phyloP scores from a whole-genome alignment of 1,284 basidiomycete species.

The Lignosus rhinocerotis region DNA sequence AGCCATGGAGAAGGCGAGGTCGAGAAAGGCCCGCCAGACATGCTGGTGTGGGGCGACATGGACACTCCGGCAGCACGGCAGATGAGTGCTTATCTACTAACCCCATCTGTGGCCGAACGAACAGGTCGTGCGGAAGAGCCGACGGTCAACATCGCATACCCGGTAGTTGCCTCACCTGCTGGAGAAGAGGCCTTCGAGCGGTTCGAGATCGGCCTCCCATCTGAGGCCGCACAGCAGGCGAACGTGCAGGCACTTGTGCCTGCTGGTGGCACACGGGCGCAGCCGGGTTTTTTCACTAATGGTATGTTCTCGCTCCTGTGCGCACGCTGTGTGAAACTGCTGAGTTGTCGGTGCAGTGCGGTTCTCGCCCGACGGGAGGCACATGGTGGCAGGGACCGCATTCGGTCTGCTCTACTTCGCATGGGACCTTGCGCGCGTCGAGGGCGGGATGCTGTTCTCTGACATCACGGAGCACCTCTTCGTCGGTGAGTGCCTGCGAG shows the following conservation, averaged over 20 bases:
- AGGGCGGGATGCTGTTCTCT: slow-evolving; percentile 11
- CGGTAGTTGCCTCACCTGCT: neutral
- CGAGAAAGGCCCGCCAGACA: neutral
- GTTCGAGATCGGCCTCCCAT: slow-evolving; percentile 3
- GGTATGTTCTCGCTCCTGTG: neutral
- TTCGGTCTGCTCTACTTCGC: slow-evolving; percentile 27
- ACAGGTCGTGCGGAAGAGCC: neutral
- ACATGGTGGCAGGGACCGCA: slow-evolving; percentile 23
- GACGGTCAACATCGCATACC: neutral
- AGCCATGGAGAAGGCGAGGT: neutral
- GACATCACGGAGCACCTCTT: slow-evolving; percentile 15
- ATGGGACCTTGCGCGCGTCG: slow-evolving; percentile 23
- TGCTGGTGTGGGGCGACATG: slow-evolving; percentile 14
- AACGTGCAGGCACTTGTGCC: slow-evolving; percentile 8
- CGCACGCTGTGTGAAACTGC: neutral
- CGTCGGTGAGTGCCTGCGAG: slow-evolving; percentile 15
- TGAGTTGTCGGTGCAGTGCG: slow-evolving; percentile 3
- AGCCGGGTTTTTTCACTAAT: slow-evolving; percentile 1
- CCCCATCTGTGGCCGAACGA: neutral
- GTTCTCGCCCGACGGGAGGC: slow-evolving; percentile 28
- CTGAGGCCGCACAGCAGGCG: slow-evolving; percentile 2
- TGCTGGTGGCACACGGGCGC: slow-evolving; percentile 1
- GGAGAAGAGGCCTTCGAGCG: slow-evolving; percentile 5
- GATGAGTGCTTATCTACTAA: slow-evolving; percentile 2
- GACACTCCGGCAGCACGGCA: slow-evolving; percentile 12